Percentiles rank a stretch among this genome's conserved stretches.
Evolutionary conservation across 2,329 filamentous ascomycete genomes (phyloP).

Genomic region (Diplocarpon mali): DNA sequence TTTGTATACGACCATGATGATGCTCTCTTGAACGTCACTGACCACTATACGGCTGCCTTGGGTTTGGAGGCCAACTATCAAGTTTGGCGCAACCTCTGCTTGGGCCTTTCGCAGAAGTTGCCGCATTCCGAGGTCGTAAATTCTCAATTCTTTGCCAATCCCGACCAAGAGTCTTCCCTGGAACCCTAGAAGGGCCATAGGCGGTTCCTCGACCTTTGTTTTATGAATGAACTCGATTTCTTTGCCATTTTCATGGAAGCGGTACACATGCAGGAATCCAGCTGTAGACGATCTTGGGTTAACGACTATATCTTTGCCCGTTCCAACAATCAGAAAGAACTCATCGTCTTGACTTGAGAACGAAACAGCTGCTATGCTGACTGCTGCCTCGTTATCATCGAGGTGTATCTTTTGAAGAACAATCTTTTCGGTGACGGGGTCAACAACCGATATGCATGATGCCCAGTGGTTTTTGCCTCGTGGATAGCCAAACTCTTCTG

Average conservation of each 20-base stretch:
- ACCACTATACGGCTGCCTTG: conserved; percentile 87
- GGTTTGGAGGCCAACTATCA: conserved; percentile 82
- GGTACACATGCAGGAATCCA: conserved; percentile 87
- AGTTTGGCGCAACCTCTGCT: conserved; percentile 62
- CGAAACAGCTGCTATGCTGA: conserved; percentile 72
- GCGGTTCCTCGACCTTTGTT: conserved; percentile 81
- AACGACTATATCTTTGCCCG: conserved; percentile 78
- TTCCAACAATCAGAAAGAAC: conserved; percentile 85
- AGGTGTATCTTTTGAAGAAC: conserved; percentile 73
- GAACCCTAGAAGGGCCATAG: conserved; percentile 83
- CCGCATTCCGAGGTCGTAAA: conserved; percentile 89
- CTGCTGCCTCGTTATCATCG: conserved; percentile 81
- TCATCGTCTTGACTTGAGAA: conserved; percentile 87
- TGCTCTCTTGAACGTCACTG: conserved; percentile 83
- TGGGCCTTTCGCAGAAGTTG: conserved; percentile 89
- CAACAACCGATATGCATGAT: conserved; percentile 86
- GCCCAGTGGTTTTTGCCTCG: conserved; percentile 81
- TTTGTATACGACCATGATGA: conserved; percentile 91
- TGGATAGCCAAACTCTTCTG: conserved; percentile 82
- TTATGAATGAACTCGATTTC: conserved; percentile 93
- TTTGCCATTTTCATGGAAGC: conserved; percentile 76
- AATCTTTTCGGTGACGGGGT: conserved; percentile 63
- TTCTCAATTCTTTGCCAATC: conserved; percentile 66
- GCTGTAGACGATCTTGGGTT: conserved; percentile 64
- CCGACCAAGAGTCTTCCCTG: conserved; percentile 84